Evolutionary conservation across 2,329 filamentous ascomycete species (phyloP), one percentile per base, ranked within the genome.

Genomic region (Paracamarosporium sp.): DNA sequence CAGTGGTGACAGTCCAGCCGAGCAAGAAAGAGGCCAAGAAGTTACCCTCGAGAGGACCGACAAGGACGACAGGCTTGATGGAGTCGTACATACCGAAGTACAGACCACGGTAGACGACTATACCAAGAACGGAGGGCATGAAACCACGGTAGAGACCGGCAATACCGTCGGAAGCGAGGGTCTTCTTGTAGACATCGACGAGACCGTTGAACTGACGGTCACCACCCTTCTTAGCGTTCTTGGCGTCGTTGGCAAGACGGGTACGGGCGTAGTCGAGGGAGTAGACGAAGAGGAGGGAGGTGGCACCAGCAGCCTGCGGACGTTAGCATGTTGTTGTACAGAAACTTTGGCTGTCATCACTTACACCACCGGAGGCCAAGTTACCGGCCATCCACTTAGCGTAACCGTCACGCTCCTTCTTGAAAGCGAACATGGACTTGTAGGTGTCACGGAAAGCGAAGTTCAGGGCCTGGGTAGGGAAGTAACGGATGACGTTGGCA

Each of bases 21-120:
- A 99, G 95, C 80, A 88, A 79, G 93, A 99, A 99, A 73, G 95
- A 99, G 82, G 95, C 95, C 78, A 99, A 86, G 93, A 99, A 99
- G 92, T 94, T 97, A 86, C 93, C 93, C 85, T 93, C 88, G 76
- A 99, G 92, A 82, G 80, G 66, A 81, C 95, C 95, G 81, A 90
- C 88, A 71, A 99, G 92, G 84, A 98, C 82, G 79, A 98, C 92
- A 76, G 95, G 95, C 93, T 99, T 99, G 88, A 99, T 90, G 75
- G 95, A 99, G 87, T 99, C 95, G 93, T 99, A 99, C 91, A 99
- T 91, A 82, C 95, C 95, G 91, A 99, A 99, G 93, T 99, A 99
- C 77, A 99, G 93, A 97, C 95, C 95, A 92, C 95, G 95, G 92
- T 99, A 99, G 86, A 99, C 95, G 78, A 99, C 84, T 83, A 99